Base-by-base conservation (phyloP, 2,329 filamentous ascomycete species). In the Ophiostoma ips region DNA sequence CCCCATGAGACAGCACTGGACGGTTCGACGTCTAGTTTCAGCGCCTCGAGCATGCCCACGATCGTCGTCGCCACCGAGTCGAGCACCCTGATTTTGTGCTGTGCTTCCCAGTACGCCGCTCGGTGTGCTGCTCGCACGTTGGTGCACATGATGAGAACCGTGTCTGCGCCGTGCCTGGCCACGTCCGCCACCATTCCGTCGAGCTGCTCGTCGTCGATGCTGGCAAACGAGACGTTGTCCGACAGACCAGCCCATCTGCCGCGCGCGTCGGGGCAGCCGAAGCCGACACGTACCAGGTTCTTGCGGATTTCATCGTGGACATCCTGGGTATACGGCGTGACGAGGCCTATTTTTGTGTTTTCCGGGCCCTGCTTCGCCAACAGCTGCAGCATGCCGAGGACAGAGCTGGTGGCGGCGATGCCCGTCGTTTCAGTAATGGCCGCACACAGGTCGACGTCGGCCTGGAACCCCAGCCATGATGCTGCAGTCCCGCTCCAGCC, bases 61-160 rank as follows among this genome's bases (percentile, higher is more conserved):
- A 70, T 55, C 3, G 69, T 65, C 1, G 66, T 69, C 0, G 64
- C 61, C 10, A 71, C 66, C 0, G 65, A 67, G 58, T 71, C 68
- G 18, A 69, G 59, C 5, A 70, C 64, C 4, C 19, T 18, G 5
- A 34, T 10, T 0, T 8, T 9, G 50, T 65, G 52, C 52, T 60
- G 56, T 6, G 21, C 48, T 54, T 71, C 68, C 68, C 68, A 71
- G 15, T 58, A 34, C 10, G 52, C 55, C 2, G 61, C 66, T 8
- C 63, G 56, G 50, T 67, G 64, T 7, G 67, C 68, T 3, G 66
- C 67, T 12, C 57, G 57, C 30, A 70, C 56, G 55, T 70, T 71
- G 13, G 67, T 71, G 57, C 68, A 71, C 55, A 70, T 69, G 2
- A 65, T 66, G 8, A 62, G 62, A 1, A 69, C 56, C 2, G 62